A percentile compares a stretch with the other conserved stretches of the same genome.
phyloP scores from a whole-genome alignment of 2,329 filamentous ascomycete species.

The Fusarium heterosporum region DNA sequence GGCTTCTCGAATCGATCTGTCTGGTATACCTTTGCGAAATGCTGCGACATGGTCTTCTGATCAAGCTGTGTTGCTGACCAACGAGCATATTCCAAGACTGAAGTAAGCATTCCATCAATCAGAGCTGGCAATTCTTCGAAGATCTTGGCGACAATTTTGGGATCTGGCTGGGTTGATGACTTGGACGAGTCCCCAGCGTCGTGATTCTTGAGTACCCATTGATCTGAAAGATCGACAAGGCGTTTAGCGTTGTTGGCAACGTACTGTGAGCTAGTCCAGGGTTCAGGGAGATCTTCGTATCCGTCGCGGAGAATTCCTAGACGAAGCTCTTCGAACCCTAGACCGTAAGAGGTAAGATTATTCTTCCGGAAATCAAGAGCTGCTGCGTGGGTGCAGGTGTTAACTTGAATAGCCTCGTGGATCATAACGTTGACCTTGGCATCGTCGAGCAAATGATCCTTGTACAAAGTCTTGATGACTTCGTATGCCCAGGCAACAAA shows the following conservation, averaged over 20 bases:
- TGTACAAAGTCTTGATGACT: slow-evolving; percentile 78
- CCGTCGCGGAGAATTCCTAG: slow-evolving; percentile 72
- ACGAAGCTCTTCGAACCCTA: slow-evolving; percentile 73
- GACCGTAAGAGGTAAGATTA: slow-evolving; percentile 78
- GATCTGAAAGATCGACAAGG: slow-evolving; percentile 67
- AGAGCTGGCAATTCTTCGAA: slow-evolving; percentile 62
- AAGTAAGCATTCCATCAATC: slow-evolving; percentile 66
- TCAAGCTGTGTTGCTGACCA: slow-evolving; percentile 62
- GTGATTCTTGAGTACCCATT: slow-evolving; percentile 65
- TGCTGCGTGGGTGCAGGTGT: slow-evolving; percentile 65
- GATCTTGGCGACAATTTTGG: slow-evolving; percentile 58
- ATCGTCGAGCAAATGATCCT: slow-evolving; percentile 68
- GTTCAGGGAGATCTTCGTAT: slow-evolving; percentile 78
- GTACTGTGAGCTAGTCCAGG: slow-evolving; percentile 83
- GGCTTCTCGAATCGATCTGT: slow-evolving; percentile 65
- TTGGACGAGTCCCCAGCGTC: slow-evolving; percentile 50
- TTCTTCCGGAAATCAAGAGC: slow-evolving; percentile 80
- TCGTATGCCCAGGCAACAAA: slow-evolving; percentile 84
- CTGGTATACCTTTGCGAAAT: slow-evolving; percentile 62
- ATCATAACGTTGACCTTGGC: slow-evolving; percentile 66
- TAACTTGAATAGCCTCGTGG: slow-evolving; percentile 74
- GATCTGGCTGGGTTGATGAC: slow-evolving; percentile 52
- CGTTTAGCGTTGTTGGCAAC: slow-evolving; percentile 72
- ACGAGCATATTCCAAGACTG: slow-evolving; percentile 64
- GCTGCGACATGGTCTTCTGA: slow-evolving; percentile 57